phyloP scores from a whole-genome alignment of 495 filamentous ascomycete species.

The Aspergillus cristatus region DNA sequence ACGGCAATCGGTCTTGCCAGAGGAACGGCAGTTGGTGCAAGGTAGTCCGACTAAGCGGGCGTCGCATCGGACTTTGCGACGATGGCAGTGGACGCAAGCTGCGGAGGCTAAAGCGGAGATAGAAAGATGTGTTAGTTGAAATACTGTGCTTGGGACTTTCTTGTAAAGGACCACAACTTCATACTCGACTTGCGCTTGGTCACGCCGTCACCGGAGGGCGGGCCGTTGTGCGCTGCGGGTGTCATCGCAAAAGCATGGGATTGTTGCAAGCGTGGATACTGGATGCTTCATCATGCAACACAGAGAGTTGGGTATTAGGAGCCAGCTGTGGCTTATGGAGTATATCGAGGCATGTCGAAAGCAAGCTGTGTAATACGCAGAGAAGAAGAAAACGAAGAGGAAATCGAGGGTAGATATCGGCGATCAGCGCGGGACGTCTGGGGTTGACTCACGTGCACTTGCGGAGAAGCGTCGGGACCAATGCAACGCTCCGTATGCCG shows the following conservation, averaged over 20 bases:
- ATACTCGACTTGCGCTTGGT: constrained; percentile 24
- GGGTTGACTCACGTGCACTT: too few species aligned
- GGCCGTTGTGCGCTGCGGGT: constrained; percentile 16
- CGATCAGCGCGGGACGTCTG: too few species aligned
- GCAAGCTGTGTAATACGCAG: not conserved
- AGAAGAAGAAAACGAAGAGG: not conserved
- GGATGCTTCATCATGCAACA: constrained; percentile 7
- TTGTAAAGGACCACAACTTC: not conserved
- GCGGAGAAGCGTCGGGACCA: too few species aligned
- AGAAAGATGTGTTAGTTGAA: not conserved
- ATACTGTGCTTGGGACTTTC: not conserved
- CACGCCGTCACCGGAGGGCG: constrained; percentile 17
- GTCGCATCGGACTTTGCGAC: constrained; percentile 42
- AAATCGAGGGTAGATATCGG: too few species aligned
- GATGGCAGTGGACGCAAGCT: constrained; percentile 40
- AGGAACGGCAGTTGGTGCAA: constrained; percentile 38
- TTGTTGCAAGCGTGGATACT: constrained; percentile 11
- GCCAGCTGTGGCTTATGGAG: too few species aligned
- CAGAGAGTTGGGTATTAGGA: too few species aligned
- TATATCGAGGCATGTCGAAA: not conserved
- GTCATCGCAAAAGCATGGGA: constrained; percentile 24
- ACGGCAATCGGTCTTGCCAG: constrained; percentile 37
- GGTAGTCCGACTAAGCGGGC: constrained; percentile 35
- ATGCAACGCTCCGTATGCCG: too few species aligned
- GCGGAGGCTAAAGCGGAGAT: constrained; percentile 22